Percentiles rank a stretch among this genome's conserved stretches.
These are phyloP conservation scores for Phytophthora gonapodyides DNA, from an alignment of 352 stramenopile species.

Conservation along the genomic window DNA sequence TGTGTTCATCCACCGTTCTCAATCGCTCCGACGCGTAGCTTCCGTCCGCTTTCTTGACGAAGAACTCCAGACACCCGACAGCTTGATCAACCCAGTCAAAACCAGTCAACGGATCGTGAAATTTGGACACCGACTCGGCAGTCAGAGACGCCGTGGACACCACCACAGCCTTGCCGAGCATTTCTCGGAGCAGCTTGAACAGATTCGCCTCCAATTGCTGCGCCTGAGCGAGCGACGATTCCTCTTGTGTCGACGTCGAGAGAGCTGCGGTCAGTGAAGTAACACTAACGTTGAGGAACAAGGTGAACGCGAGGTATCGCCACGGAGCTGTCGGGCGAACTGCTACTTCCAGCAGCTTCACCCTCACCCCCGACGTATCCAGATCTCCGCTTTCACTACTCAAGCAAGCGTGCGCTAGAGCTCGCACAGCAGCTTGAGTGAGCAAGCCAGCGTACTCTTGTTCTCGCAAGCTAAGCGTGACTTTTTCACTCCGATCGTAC, in stretches of 20 bases:
- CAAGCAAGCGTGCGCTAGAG: constrained; percentile 27
- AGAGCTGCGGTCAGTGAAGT: constrained; percentile 25
- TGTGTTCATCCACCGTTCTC: constrained; percentile 32
- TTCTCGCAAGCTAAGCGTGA: constrained; percentile 26
- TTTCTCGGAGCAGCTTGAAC: constrained; percentile 52
- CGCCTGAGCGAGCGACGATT: constrained; percentile 1
- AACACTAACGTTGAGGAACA: constrained; percentile 41
- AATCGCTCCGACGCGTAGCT: constrained; percentile 39
- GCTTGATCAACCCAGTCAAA: constrained; percentile 38
- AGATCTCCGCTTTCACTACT: constrained; percentile 18
- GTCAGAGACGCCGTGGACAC: constrained; percentile 33
- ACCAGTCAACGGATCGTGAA: not conserved
- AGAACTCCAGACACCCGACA: constrained; percentile 39
- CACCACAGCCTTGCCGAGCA: constrained; percentile 49
- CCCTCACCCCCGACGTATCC: constrained; percentile 27
- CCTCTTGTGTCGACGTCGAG: constrained; percentile 8
- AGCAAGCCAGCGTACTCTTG: constrained; percentile 32
- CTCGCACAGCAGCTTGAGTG: constrained; percentile 24
- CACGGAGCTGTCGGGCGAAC: constrained; percentile 41
- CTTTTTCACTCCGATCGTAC: constrained; percentile 18
- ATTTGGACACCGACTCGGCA: not conserved
- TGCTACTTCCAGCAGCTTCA: constrained; percentile 49
- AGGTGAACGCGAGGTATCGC: constrained; percentile 45
- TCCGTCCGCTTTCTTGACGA: constrained; percentile 36
- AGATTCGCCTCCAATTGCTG: constrained; percentile 33